phyloP scores from a whole-genome alignment of 2,329 filamentous ascomycete genomes.

The Penicillium digitatum region DNA sequence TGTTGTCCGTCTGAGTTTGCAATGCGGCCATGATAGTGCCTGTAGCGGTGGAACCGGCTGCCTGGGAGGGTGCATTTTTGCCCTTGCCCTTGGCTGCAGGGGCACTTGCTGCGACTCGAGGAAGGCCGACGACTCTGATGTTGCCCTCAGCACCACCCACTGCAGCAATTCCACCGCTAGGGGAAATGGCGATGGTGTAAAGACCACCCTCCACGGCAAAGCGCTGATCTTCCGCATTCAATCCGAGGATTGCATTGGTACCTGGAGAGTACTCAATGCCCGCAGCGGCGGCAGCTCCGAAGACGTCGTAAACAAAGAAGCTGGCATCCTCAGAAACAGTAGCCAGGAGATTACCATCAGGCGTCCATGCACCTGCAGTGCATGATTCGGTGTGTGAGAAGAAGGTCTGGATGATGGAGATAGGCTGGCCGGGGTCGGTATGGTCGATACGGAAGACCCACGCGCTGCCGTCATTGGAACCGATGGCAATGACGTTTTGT shows the following conservation, averaged over 20 bases:
- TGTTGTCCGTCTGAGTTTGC: constrained; percentile 70
- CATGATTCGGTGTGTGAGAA: constrained; percentile 83
- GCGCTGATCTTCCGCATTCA: constrained; percentile 78
- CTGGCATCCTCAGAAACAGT: constrained; percentile 86
- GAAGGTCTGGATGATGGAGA: constrained; percentile 85
- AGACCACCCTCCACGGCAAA: constrained; percentile 90
- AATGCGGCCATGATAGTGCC: constrained; percentile 77
- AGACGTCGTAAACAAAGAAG: constrained; percentile 90
- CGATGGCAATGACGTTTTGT: constrained; percentile 79
- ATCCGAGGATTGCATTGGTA: constrained; percentile 65
- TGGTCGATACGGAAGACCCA: constrained; percentile 91
- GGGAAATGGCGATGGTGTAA: constrained; percentile 80
- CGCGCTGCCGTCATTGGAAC: constrained; percentile 83
- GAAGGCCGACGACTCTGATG: constrained; percentile 80
- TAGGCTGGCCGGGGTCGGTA: constrained; percentile 55
- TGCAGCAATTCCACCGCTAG: constrained; percentile 72
- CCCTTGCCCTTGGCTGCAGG: constrained; percentile 51
- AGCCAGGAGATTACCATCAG: constrained; percentile 78
- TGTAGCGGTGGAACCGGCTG: constrained; percentile 45
- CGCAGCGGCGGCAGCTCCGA: constrained; percentile 68
- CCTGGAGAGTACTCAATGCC: constrained; percentile 55
- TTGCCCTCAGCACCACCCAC: constrained; percentile 84
- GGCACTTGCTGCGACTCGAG: constrained; percentile 51
- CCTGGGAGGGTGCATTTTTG: constrained; percentile 42
- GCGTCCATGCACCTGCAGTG: constrained; percentile 86